Evolutionary conservation across 1,139 yeast species (phyloP).

Genomic region (Diutina neorugosa): DNA sequence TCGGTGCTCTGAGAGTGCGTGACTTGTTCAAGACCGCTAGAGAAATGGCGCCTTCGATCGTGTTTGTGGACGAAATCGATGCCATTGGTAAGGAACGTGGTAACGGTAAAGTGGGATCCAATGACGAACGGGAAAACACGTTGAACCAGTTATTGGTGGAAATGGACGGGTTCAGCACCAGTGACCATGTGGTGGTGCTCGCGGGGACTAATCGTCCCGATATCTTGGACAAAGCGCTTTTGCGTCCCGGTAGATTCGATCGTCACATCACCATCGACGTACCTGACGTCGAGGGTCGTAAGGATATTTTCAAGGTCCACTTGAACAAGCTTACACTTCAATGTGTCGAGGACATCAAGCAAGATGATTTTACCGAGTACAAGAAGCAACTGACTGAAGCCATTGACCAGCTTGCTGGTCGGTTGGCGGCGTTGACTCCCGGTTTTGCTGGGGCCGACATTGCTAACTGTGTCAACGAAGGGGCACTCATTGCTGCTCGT

Average conservation of each 20-base stretch:
- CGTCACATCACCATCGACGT: conserved; percentile 63
- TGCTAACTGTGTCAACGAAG: conserved; percentile 75
- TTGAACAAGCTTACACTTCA: conserved; percentile 39
- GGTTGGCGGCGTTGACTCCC: conserved; percentile 69
- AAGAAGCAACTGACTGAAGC: conserved; percentile 34
- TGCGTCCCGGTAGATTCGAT: conserved; percentile 81
- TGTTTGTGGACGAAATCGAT: conserved; percentile 76
- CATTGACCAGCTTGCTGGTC: conserved; percentile 50
- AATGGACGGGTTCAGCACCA: conserved; percentile 71
- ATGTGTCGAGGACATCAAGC: conserved; percentile 29
- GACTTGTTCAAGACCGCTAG: conserved; percentile 71
- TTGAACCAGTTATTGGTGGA: conserved; percentile 70
- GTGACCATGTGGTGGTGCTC: conserved; percentile 68
- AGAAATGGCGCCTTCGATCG: conserved; percentile 69
- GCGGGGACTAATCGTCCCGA: conserved; percentile 82
- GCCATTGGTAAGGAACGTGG: conserved; percentile 77
- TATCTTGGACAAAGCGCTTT: conserved; percentile 60
- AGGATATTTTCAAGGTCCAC: conserved; percentile 63
- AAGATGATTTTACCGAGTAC: conserved; percentile 36
- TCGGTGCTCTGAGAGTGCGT: conserved; percentile 74
- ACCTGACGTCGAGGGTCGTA: conserved; percentile 72
- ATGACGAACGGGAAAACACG: conserved; percentile 74
- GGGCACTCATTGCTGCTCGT: conserved; percentile 74
- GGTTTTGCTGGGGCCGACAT: conserved; percentile 84
- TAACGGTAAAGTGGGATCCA: conserved; percentile 46